phyloP scores from a whole-genome alignment of 345 rosid genomes.

The Arabidopsis thaliana region DNA sequence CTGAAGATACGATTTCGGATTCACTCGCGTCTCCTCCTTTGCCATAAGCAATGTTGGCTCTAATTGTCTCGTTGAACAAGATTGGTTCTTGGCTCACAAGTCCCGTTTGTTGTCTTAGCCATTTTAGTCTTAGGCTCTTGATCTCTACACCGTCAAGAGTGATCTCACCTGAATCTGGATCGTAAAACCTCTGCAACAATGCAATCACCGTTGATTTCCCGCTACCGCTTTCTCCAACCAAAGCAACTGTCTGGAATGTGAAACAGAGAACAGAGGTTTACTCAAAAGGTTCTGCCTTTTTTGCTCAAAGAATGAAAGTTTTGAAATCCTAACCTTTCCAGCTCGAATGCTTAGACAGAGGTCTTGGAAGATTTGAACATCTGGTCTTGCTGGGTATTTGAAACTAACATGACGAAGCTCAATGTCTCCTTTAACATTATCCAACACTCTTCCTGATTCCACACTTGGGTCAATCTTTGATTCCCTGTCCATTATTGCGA shows the following conservation, averaged over 20 bases:
- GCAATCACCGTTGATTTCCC: constrained; percentile 87
- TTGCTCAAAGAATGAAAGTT: background rate
- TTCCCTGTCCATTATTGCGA: constrained; percentile 65
- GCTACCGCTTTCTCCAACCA: constrained; percentile 91
- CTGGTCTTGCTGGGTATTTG: constrained; percentile 81
- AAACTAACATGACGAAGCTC: constrained; percentile 74
- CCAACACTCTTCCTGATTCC: constrained; percentile 64
- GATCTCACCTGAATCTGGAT: constrained; percentile 76
- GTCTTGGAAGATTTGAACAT: constrained; percentile 69
- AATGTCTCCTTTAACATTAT: constrained; percentile 68
- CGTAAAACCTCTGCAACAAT: constrained; percentile 77
- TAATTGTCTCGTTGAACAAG: constrained; percentile 72
- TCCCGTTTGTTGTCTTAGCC: constrained; percentile 88
- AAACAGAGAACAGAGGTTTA: background rate
- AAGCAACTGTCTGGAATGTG: constrained; percentile 68
- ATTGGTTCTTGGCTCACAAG: constrained; percentile 86
- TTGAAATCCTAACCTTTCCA: constrained; percentile 59
- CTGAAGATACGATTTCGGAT: constrained; percentile 73
- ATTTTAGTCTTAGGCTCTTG: constrained; percentile 57
- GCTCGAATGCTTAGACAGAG: constrained; percentile 67
- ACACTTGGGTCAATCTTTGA: constrained; percentile 77
- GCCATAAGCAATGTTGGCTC: constrained; percentile 84
- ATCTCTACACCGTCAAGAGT: constrained; percentile 76
- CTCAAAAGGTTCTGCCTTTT: constrained; percentile 3
- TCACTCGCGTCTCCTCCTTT: constrained; percentile 73